Evolutionary conservation across 495 filamentous ascomycete genomes (phyloP).

Genomic region (Melanomma pulvis-pyrius): DNA sequence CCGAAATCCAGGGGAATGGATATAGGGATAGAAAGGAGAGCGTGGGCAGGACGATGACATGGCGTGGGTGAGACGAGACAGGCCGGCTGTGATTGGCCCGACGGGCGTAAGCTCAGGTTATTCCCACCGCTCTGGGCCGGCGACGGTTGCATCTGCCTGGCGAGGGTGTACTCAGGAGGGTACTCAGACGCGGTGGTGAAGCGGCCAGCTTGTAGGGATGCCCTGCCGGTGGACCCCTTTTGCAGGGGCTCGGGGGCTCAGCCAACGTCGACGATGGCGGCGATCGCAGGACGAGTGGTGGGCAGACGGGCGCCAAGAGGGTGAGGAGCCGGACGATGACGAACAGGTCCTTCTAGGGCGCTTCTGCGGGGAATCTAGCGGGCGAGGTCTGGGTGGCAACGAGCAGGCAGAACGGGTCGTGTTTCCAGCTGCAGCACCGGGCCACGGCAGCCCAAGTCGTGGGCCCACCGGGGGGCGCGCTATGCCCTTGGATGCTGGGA

Average conservation of each 20-base stretch:
- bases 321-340: neutral
- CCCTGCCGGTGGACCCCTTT: neutral
- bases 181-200: neutral
- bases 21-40: neutral
- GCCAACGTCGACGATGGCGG: too few species aligned
- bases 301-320: neutral
- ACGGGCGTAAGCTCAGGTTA: conserved; percentile 2
- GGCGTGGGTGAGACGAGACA: neutral
- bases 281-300: neutral
- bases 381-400: neutral
- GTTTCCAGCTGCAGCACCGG: neutral
- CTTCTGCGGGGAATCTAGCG: conserved; percentile 22
- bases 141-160: conserved; percentile 1
- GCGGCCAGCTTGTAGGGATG: neutral
- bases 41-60: neutral
- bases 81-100: conserved; percentile 4
- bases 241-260: neutral
- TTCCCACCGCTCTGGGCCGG: conserved; percentile 13
- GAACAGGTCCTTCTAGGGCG: neutral
- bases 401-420: too few species aligned
- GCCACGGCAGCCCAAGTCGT: neutral
- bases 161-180: neutral
- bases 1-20: conserved; percentile 14
- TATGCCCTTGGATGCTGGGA: neutral
- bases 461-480: neutral